Evolutionary conservation across 345 rosid genomes (phyloP).

Genomic region (Syzygium jambos): DNA sequence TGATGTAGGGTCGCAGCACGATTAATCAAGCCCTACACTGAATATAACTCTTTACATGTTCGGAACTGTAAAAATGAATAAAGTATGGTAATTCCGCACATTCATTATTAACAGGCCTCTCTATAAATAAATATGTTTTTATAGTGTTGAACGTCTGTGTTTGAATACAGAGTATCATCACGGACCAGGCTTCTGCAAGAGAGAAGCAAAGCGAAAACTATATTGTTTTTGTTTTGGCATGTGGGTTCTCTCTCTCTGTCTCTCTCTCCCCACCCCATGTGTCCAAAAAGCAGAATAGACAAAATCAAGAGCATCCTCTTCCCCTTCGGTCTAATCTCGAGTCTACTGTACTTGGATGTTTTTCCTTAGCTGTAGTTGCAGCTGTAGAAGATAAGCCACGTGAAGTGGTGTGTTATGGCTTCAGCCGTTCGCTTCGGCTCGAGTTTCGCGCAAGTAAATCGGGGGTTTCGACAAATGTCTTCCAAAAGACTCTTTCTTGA

Average conservation of each 20-base stretch:
- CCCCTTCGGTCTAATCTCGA: neutral
- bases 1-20: neutral
- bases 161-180: neutral
- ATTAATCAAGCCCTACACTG: neutral
- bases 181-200: neutral
- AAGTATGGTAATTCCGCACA: neutral
- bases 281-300: neutral
- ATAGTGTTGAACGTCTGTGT: neutral
- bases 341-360: neutral
- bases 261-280: neutral
- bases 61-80: neutral
- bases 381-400: neutral
- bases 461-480: neutral
- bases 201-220: neutral
- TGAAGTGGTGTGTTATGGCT: neutral
- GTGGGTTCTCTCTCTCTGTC: neutral
- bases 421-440: neutral
- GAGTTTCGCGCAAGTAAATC: neutral
- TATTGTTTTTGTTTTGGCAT: neutral
- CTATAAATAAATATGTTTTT: neutral
- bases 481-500: neutral
- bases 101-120: no score
- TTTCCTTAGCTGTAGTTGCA: neutral
- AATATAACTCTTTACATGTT: neutral
- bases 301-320: neutral